Evolutionary conservation across 2,329 filamentous ascomycete genomes (phyloP).

Genomic region (Phyllosticta ampelicida): DNA sequence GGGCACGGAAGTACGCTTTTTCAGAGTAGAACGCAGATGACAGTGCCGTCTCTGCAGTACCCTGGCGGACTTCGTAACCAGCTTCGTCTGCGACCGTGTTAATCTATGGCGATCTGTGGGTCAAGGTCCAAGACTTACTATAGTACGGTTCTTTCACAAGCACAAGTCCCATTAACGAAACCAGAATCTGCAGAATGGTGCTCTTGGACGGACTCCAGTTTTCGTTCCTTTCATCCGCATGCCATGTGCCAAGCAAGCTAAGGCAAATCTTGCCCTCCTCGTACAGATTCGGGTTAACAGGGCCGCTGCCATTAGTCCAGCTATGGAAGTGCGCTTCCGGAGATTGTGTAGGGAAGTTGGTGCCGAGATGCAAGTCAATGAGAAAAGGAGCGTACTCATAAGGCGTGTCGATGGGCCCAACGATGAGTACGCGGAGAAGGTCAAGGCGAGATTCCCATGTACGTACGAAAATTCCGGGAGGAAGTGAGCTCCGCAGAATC

Average conservation of each 20-base stretch:
- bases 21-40: slow-evolving; percentile 43
- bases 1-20: slow-evolving; percentile 42
- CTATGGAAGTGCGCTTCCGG: slow-evolving; percentile 49
- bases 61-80: slow-evolving; percentile 44
- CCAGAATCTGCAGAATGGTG: slow-evolving; percentile 46
- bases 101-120: not conserved
- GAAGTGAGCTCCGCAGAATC: slow-evolving; percentile 45
- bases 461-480: slow-evolving; percentile 46
- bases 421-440: slow-evolving; percentile 46
- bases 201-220: slow-evolving; percentile 43
- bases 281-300: slow-evolving; percentile 53
- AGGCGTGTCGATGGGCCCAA: slow-evolving; percentile 49
- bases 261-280: slow-evolving; percentile 53
- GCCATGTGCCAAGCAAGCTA: slow-evolving; percentile 50
- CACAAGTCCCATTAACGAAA: slow-evolving; percentile 47
- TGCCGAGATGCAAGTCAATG: slow-evolving; percentile 45
- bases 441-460: slow-evolving; percentile 50
- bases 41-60: slow-evolving; percentile 34
- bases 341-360: slow-evolving; percentile 40
- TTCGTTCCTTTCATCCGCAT: slow-evolving; percentile 41
- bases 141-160: slow-evolving; percentile 51
- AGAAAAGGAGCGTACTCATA: slow-evolving; percentile 52
- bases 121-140: slow-evolving; percentile 28
- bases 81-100: slow-evolving; percentile 40
- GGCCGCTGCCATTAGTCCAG: slow-evolving; percentile 42